Conservation (phyloP, 2,329 filamentous ascomycete genomes). For the Sporothrix phasma region DNA sequence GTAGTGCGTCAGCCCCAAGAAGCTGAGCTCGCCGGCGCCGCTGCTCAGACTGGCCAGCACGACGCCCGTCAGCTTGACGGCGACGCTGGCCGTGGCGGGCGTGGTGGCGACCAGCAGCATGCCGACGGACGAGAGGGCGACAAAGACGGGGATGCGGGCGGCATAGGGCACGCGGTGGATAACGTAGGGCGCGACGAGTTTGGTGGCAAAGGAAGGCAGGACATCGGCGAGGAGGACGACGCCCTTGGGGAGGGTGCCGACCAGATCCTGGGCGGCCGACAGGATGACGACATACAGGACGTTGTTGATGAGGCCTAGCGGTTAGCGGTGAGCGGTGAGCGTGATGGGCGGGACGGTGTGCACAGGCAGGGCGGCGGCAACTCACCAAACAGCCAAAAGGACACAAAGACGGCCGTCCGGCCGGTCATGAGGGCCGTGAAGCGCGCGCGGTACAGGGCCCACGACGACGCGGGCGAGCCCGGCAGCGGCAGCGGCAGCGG, state of each 20-base stretch:
- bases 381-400: slow-evolving; percentile 92
- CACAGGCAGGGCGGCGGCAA: too few relatives aligned
- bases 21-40: slow-evolving; percentile 82
- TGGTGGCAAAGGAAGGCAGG: slow-evolving; percentile 77
- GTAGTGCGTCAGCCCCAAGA: slow-evolving; percentile 83
- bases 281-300: slow-evolving; percentile 96
- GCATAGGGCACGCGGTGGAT: slow-evolving; percentile 80
- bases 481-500: slow-evolving; percentile 52
- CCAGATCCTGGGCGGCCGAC: slow-evolving; percentile 88
- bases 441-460: slow-evolving; percentile 62
- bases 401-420: slow-evolving; percentile 57
- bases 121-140: slow-evolving; percentile 63
- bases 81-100: slow-evolving; percentile 54
- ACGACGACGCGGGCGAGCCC: slow-evolving; percentile 53
- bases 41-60: slow-evolving; percentile 75
- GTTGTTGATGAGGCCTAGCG: slow-evolving; percentile 80
- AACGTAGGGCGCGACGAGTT: slow-evolving; percentile 85
- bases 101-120: slow-evolving; percentile 86
- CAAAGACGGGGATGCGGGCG: slow-evolving; percentile 63
- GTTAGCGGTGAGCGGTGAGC: neutral
- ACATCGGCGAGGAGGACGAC: slow-evolving; percentile 90
- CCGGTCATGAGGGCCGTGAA: slow-evolving; percentile 54
- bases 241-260: slow-evolving; percentile 79
- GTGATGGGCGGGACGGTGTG: too few relatives aligned
- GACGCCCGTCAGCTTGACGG: slow-evolving; percentile 71